phyloP scores from a whole-genome alignment of 2,329 filamentous ascomycete species.

The Apiospora saccharicola region DNA sequence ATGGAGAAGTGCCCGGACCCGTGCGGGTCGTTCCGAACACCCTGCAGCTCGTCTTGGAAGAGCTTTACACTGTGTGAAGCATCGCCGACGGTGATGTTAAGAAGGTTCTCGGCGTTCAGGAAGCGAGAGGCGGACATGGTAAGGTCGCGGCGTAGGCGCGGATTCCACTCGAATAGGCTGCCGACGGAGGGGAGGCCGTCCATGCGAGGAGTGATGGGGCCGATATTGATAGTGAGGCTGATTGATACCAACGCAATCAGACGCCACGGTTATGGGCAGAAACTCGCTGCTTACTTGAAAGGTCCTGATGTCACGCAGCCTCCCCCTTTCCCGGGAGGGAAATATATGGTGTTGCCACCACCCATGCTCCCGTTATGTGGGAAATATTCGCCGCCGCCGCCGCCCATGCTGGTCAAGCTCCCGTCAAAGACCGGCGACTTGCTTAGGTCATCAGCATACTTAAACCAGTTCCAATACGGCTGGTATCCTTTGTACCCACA shows the following conservation, averaged over 20 bases:
- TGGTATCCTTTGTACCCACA: constrained; percentile 6
- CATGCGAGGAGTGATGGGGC: not conserved
- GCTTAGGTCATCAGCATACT: constrained; percentile 51
- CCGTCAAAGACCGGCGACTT: constrained; percentile 64
- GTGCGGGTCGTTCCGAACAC: constrained; percentile 28
- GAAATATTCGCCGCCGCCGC: constrained; percentile 52
- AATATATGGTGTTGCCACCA: constrained; percentile 35
- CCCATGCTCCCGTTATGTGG: constrained; percentile 30
- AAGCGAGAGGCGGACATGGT: not conserved
- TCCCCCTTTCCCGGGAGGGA: constrained; percentile 60
- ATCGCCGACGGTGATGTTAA: constrained; percentile 17
- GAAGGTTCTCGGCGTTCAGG: not conserved
- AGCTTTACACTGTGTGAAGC: not conserved
- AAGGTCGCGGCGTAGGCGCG: constrained; percentile 7
- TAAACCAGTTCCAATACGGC: constrained; percentile 60
- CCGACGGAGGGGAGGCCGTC: constrained; percentile 24
- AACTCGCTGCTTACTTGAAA: constrained; percentile 34
- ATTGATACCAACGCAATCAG: not conserved
- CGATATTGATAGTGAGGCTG: not conserved
- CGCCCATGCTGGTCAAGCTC: constrained; percentile 56
- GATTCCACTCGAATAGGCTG: constrained; percentile 25
- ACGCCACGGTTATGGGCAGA: not conserved
- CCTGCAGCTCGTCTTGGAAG: constrained; percentile 17
- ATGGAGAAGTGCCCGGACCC: constrained; percentile 4
- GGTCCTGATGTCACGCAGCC: constrained; percentile 58